Evolutionary conservation across 352 stramenopile genomes (phyloP).

Genomic region (Pythium phragmiticola): DNA sequence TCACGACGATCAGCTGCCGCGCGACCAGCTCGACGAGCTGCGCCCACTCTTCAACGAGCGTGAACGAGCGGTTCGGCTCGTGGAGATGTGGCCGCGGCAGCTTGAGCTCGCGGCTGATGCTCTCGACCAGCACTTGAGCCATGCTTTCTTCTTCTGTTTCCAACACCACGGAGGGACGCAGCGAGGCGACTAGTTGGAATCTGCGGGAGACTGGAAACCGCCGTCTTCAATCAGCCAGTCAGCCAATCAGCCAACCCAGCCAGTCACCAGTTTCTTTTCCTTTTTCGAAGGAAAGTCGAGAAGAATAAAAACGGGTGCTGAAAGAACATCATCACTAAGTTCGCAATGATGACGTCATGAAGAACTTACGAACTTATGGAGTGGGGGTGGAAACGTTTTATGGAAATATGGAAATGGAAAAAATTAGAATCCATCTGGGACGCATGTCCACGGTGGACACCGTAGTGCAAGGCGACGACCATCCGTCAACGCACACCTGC

Average conservation of each 20-base stretch:
- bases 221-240: background rate
- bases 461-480: no score
- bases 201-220: no score
- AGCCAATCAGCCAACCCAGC: background rate
- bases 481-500: no score
- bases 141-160: constrained; percentile 14
- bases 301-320: background rate
- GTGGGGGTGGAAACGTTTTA: background rate
- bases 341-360: constrained; percentile 10
- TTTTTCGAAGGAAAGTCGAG: constrained; percentile 18
- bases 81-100: constrained; percentile 61
- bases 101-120: constrained; percentile 50
- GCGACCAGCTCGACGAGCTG: constrained; percentile 54
- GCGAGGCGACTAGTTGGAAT: no score
- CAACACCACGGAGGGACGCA: no score
- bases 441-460: background rate
- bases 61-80: constrained; percentile 64
- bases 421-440: background rate
- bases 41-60: constrained; percentile 58
- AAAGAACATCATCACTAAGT: constrained; percentile 9
- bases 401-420: background rate
- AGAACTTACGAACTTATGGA: no score
- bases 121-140: constrained; percentile 45
- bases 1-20: constrained; percentile 45
- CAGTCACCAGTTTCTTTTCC: background rate